phyloP scores from a whole-genome alignment of 805 yeast genomes.

The Metschnikowia peoriensis region DNA sequence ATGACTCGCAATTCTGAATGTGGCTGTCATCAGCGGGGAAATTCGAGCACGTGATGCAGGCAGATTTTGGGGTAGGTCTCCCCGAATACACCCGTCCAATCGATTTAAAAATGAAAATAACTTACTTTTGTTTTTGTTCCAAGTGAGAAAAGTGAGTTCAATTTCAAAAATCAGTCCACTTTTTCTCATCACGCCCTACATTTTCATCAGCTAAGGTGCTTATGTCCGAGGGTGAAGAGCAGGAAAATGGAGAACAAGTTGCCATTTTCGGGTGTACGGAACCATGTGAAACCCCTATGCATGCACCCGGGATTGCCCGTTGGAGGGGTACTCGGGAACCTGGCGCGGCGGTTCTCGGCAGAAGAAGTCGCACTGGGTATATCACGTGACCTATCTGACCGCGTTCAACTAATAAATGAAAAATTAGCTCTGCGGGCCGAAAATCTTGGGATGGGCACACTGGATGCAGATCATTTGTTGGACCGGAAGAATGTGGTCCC shows the following conservation, averaged over 20 bases:
- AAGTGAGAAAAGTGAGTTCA: no score
- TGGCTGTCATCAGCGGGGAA: conserved; percentile 9
- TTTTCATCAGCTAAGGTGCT: no score
- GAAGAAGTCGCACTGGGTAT: neutral
- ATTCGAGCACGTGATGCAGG: conserved; percentile 5
- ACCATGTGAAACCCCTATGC: neutral
- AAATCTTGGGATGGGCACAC: neutral
- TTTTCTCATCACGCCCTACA: no score
- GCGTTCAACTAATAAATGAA: neutral
- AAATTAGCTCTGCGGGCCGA: no score
- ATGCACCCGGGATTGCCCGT: conserved; percentile 9
- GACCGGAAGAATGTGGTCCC: neutral
- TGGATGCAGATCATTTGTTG: neutral
- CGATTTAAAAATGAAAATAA: neutral
- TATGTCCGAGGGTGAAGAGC: neutral
- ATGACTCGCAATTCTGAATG: conserved; percentile 9
- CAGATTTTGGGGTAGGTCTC: neutral
- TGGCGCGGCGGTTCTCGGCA: neutral
- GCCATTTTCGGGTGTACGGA: conserved; percentile 7
- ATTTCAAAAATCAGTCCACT: no score
- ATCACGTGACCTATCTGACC: neutral
- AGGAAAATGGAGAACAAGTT: neutral
- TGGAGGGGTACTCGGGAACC: conserved; percentile 2
- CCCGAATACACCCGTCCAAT: neutral
- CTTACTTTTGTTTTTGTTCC: no score